Evolutionary conservation across 2,329 filamentous ascomycete genomes (phyloP).

Genomic region (Colletotrichum viniferum): DNA sequence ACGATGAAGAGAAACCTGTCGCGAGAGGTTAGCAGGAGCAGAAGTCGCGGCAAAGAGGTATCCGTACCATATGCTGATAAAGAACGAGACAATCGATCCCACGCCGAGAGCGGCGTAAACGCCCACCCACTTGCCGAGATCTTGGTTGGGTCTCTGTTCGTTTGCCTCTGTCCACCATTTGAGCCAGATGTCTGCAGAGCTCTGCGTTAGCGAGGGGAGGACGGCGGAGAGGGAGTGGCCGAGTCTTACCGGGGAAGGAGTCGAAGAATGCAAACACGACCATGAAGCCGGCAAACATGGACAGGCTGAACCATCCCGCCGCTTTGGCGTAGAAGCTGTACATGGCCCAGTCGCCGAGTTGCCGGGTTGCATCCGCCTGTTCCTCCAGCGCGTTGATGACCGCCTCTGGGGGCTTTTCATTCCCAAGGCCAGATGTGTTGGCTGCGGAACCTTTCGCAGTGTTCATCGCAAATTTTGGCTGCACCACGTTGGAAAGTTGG

Average conservation of each 20-base stretch:
- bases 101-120: constrained; percentile 31
- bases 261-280: constrained; percentile 28
- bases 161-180: constrained; percentile 53
- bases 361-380: constrained; percentile 10
- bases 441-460: too few species aligned
- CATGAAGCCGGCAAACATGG: constrained; percentile 25
- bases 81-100: background rate
- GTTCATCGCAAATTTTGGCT: too few species aligned
- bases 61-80: constrained; percentile 6
- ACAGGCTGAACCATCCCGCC: constrained; percentile 28
- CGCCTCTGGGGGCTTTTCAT: background rate
- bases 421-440: background rate
- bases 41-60: fast-evolving
- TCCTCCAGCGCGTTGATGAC: background rate
- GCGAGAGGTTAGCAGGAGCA: background rate
- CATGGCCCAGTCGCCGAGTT: constrained; percentile 13
- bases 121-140: constrained; percentile 39
- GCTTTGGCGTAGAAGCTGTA: constrained; percentile 30
- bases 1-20: constrained; percentile 35
- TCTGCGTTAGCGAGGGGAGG: background rate
- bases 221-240: background rate
- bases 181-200: constrained; percentile 43
- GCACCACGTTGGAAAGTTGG: background rate
- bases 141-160: constrained; percentile 37
- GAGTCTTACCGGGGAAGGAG: constrained; percentile 26